Conservation (phyloP, 768 basidiomycete genomes). For the Mycena galericulata region DNA sequence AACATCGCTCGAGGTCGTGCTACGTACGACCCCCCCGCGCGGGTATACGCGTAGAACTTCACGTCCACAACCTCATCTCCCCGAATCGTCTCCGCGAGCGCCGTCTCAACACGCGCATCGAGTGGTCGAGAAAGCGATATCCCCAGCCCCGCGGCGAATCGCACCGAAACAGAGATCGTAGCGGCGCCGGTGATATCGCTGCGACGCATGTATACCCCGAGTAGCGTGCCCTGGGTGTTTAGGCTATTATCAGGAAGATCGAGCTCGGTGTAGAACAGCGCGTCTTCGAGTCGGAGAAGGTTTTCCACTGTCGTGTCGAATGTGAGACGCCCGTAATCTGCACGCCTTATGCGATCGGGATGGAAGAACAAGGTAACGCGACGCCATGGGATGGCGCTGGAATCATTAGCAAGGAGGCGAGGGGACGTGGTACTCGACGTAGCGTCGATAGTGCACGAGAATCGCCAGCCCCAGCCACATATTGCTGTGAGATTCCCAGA, state of each 20-base stretch:
- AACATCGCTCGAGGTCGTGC: conserved; percentile 20
- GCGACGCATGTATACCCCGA: conserved; percentile 8
- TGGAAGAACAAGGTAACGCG: conserved; percentile 17
- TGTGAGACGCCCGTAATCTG: conserved; percentile 4
- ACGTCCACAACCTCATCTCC: conserved; percentile 24
- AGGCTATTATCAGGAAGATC: background rate
- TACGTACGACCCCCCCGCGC: background rate
- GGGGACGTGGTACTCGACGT: background rate
- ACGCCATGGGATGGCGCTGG: conserved; percentile 1
- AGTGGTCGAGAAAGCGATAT: conserved; percentile 1
- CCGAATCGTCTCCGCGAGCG: conserved; percentile 19
- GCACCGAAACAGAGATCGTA: conserved; percentile 4
- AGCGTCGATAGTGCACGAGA: background rate
- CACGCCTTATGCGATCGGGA: conserved; percentile 9
- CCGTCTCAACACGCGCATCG: conserved; percentile 3
- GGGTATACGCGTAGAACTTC: conserved; percentile 31
- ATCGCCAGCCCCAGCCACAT: conserved; percentile 32
- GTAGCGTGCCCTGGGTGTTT: background rate
- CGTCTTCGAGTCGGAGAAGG: background rate
- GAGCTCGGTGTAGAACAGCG: background rate
- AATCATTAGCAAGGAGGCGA: background rate
- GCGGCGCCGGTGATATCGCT: background rate
- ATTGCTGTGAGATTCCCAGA: background rate
- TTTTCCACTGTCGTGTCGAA: background rate
- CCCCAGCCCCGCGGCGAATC: background rate